Conservation (phyloP, 139 green algal species). For the Chlamydomonas asymmetrica region DNA sequence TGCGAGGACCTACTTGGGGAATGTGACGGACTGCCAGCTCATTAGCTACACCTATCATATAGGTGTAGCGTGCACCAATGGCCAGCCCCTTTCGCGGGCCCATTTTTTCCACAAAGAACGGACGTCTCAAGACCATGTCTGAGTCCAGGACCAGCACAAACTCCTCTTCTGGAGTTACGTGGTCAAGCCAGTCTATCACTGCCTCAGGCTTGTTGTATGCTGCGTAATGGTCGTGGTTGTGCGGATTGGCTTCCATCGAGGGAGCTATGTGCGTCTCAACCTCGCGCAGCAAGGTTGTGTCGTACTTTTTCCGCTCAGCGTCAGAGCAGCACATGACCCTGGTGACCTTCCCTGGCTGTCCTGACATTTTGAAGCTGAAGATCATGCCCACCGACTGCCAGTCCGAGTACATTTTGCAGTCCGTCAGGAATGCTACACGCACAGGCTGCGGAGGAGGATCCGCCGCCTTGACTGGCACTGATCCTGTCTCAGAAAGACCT, state of each 20-base stretch:
- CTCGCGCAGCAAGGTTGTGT: constrained; percentile 30
- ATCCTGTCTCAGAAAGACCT: too few species aligned
- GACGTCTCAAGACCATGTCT: constrained; percentile 60
- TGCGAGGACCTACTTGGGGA: constrained; percentile 41
- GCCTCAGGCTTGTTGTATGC: constrained; percentile 83
- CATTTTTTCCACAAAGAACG: constrained; percentile 52
- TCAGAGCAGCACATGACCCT: constrained; percentile 78
- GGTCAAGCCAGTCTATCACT: constrained; percentile 76
- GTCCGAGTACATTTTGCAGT: constrained; percentile 72
- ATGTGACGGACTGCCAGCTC: constrained; percentile 68
- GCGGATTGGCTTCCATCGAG: constrained; percentile 52
- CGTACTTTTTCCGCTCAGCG: constrained; percentile 52
- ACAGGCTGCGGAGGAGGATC: constrained; percentile 29
- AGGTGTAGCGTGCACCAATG: constrained; percentile 41
- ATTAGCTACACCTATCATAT: constrained; percentile 64
- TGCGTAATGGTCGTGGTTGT: constrained; percentile 43
- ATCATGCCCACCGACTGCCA: constrained; percentile 70
- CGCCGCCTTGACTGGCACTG: too few species aligned
- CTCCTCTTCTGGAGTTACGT: constrained; percentile 52
- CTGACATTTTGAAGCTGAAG: constrained; percentile 57
- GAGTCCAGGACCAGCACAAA: constrained; percentile 61
- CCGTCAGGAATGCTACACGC: constrained; percentile 64
- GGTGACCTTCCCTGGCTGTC: constrained; percentile 71
- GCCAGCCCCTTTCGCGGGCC: constrained; percentile 34
- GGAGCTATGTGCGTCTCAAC: constrained; percentile 74